Evolutionary conservation across 106 monocot species (phyloP).

Genomic region (Ottelia alismoides): DNA sequence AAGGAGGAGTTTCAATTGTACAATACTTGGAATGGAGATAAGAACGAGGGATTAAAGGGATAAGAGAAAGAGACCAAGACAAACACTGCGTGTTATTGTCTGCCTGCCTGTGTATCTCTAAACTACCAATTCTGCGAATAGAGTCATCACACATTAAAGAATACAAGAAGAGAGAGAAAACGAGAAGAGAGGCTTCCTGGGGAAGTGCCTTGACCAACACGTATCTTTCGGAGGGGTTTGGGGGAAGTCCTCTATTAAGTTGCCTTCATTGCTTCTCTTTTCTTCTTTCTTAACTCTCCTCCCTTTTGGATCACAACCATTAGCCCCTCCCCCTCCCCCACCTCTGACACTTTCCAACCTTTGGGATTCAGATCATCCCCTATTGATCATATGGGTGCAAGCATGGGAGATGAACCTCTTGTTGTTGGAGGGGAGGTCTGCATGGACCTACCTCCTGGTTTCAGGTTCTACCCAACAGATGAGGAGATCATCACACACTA

Average conservation of each 20-base stretch:
- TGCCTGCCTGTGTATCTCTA: too few species aligned
- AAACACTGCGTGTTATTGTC: too few species aligned
- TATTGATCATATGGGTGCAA: not conserved
- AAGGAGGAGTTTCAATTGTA: too few species aligned
- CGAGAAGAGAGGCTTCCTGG: too few species aligned
- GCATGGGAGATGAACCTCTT: not conserved
- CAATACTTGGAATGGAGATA: too few species aligned
- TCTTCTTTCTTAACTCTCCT: slow-evolving; percentile 4
- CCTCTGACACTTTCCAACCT: not conserved
- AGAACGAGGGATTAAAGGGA: too few species aligned
- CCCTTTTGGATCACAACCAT: not conserved
- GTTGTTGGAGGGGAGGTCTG: not conserved
- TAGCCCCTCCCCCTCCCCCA: not conserved
- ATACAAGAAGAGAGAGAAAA: too few species aligned
- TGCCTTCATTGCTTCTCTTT: not conserved
- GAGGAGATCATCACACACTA: slow-evolving; percentile 45
- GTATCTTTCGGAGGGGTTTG: slow-evolving; percentile 3
- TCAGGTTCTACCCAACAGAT: slow-evolving; percentile 46
- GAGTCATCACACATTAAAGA: too few species aligned
- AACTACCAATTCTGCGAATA: too few species aligned
- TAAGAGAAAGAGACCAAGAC: too few species aligned
- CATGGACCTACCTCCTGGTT: slow-evolving; percentile 30
- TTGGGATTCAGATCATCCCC: not conserved
- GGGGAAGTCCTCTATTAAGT: slow-evolving; percentile 2
- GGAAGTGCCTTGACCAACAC: slow-evolving; percentile 6